Percentiles rank a stretch among this genome's conserved stretches.
Conservation (phyloP, 208 protist species). For the Tritrichomonas foetus region DNA sequence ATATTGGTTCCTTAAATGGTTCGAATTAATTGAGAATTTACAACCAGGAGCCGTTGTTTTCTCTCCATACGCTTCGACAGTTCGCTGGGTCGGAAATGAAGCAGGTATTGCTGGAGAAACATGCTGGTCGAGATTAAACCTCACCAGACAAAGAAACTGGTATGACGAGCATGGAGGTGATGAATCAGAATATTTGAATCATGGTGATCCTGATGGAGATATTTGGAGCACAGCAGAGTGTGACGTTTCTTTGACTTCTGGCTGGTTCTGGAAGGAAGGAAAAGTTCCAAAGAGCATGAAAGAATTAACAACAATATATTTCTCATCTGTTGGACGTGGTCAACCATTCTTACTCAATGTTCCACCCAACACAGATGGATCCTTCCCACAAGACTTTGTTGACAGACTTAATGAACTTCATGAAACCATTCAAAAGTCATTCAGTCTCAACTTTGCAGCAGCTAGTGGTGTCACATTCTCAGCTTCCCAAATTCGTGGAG, state of each 20-base stretch:
- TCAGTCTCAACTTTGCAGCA: not conserved
- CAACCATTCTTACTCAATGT: not conserved
- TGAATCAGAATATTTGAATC: not conserved
- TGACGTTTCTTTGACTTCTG: not conserved
- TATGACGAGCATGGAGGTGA: not conserved
- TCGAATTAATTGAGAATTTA: not conserved
- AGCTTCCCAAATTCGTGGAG: not conserved
- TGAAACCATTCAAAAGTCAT: not conserved
- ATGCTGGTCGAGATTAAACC: not conserved
- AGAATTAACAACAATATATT: not conserved
- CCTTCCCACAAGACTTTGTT: not conserved
- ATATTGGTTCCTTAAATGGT: conserved; percentile 20
- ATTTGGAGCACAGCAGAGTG: not conserved
- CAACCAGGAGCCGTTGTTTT: conserved; percentile 2
- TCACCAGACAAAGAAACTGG: not conserved
- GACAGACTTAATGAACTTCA: not conserved
- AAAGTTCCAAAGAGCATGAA: conserved; percentile 17
- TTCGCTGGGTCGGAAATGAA: not conserved
- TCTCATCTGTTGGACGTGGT: not conserved
- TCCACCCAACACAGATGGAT: not conserved
- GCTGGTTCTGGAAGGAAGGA: not conserved
- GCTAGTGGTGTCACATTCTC: not conserved
- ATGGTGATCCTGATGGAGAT: not conserved
- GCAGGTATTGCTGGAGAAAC: not conserved
- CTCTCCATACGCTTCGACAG: conserved; percentile 6